Conservation (phyloP, 2,329 filamentous ascomycete species). For the Fusarium oligoseptatum region DNA sequence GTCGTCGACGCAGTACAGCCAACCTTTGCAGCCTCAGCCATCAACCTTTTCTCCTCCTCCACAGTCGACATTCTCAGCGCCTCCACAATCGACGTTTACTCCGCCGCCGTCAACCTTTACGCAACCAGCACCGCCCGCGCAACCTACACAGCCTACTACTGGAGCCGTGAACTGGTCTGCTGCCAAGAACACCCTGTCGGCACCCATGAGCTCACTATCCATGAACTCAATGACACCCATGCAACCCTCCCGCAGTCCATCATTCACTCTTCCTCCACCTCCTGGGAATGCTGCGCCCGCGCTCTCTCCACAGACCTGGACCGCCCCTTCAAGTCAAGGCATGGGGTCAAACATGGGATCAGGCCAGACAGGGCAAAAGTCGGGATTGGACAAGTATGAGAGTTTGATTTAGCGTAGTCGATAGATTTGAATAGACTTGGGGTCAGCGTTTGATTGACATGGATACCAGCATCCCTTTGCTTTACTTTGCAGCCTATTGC, state of each 20-base stretch:
- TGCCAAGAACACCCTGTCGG: slow-evolving; percentile 64
- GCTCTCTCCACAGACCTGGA: slow-evolving; percentile 48
- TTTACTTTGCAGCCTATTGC: background rate
- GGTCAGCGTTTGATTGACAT: background rate
- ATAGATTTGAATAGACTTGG: background rate
- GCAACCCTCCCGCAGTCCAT: slow-evolving; percentile 59
- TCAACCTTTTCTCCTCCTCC: background rate
- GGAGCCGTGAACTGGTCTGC: slow-evolving; percentile 66
- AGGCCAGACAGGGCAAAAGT: slow-evolving; percentile 52
- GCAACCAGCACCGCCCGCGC: slow-evolving; percentile 38
- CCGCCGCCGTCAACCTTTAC: background rate
- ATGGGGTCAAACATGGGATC: slow-evolving; percentile 31
- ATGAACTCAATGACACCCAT: slow-evolving; percentile 62
- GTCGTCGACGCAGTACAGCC: slow-evolving; percentile 72
- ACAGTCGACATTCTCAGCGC: slow-evolving; percentile 34
- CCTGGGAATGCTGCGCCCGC: slow-evolving; percentile 52
- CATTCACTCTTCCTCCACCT: slow-evolving; percentile 71
- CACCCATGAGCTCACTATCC: slow-evolving; percentile 35
- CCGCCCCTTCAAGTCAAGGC: slow-evolving; percentile 24
- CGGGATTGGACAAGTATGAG: slow-evolving; percentile 76
- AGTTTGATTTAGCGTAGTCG: slow-evolving; percentile 66
- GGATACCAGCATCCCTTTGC: background rate
- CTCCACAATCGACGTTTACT: slow-evolving; percentile 33
- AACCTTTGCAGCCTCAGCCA: slow-evolving; percentile 66
- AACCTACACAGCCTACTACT: slow-evolving; percentile 22